Base-by-base conservation (phyloP, 2,329 filamentous ascomycete genomes). In the Neofusicoccum cordaticola region DNA sequence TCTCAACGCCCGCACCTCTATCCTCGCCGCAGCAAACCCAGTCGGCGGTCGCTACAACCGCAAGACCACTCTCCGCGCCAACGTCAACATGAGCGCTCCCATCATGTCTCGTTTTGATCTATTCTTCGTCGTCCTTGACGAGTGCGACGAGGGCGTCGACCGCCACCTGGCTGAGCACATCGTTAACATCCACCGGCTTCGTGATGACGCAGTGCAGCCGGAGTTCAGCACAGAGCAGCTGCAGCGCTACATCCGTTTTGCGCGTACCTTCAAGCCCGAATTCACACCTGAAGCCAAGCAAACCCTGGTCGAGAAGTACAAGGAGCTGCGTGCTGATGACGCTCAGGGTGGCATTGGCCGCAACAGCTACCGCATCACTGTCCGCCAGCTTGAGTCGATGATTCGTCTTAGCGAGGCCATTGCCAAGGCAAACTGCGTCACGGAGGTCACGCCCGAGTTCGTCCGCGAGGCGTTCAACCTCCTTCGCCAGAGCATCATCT, bases 101-200 rank as follows among this genome's bases (percentile, higher is more conserved):
- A 99, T 99, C 82, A 99, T 99, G 95, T 97, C 92, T 62, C 91
- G 95, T 83, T 99, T 99, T 79, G 95, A 99, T 82, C 84, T 99
- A 9, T 99, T 99, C 85, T 99, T 99, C 74, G 93, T 99, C 62
- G 90, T 99, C 31, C 86, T 98, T 0, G 95, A 99, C 75, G 95
- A 99, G 73, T 98, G 94, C 76, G 96, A 97, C 74, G 94, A 98
- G 80, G 81, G 86, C 44, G 88, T 96, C 39, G 95, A 99, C 75
- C 90, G 93, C 64, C 92, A 96, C 74, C 84, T 99, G 3, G 95
- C 95, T 2, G 87, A 94, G 73, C 95, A 99, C 78, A 99, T 99
- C 73, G 94, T 99, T 67, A 88, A 88, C 66, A 90, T 99, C 64
- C 95, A 99, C 79, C 93, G 95, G 77, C 85, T 96, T 67, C 90